A percentile compares a stretch with the other conserved stretches of the same genome.
These are phyloP conservation scores for Calcarisporium arbuscula DNA, from an alignment of 2,329 filamentous ascomycete genomes.

Conservation along the genomic window DNA sequence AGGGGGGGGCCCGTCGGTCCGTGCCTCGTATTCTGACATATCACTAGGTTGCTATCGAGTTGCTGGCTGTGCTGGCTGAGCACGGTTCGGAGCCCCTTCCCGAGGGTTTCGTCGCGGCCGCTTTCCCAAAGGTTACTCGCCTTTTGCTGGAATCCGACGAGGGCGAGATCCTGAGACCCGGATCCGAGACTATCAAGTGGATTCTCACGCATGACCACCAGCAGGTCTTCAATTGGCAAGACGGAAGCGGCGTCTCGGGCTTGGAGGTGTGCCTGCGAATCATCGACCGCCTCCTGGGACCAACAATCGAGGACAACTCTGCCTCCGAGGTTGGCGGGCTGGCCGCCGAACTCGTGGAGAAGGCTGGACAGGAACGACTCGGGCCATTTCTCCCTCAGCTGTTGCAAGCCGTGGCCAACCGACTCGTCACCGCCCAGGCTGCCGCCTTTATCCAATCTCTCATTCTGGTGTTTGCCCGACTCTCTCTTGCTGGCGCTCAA, in stretches of 20 bases:
- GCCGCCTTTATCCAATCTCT: slow-evolving; percentile 92
- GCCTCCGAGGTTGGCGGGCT: slow-evolving; percentile 94
- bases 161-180: slow-evolving; percentile 79
- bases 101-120: slow-evolving; percentile 73
- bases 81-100: slow-evolving; percentile 82
- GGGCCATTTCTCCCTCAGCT: slow-evolving; percentile 87
- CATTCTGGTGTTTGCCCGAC: slow-evolving; percentile 87
- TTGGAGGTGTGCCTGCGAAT: slow-evolving; percentile 86
- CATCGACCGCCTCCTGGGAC: slow-evolving; percentile 82
- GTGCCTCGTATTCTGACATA: too few relatives aligned
- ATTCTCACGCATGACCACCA: slow-evolving; percentile 85
- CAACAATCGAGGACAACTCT: slow-evolving; percentile 81
- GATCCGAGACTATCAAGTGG: slow-evolving; percentile 79
- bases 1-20: too few relatives aligned
- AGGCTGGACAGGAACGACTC: slow-evolving; percentile 83
- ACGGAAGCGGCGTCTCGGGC: slow-evolving; percentile 72
- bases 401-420: slow-evolving; percentile 78
- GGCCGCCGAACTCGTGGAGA: slow-evolving; percentile 91
- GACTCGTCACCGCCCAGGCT: slow-evolving; percentile 74
- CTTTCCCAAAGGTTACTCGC: slow-evolving; percentile 79
- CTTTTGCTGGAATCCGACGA: slow-evolving; percentile 80
- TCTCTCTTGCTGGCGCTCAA: slow-evolving; percentile 76
- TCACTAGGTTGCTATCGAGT: slow-evolving; percentile 66
- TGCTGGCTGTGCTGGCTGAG: slow-evolving; percentile 74
- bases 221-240: slow-evolving; percentile 82